These are phyloP conservation scores for Closterium sp. DNA, from an alignment of 139 green algal genomes.

Conservation along the genomic window DNA sequence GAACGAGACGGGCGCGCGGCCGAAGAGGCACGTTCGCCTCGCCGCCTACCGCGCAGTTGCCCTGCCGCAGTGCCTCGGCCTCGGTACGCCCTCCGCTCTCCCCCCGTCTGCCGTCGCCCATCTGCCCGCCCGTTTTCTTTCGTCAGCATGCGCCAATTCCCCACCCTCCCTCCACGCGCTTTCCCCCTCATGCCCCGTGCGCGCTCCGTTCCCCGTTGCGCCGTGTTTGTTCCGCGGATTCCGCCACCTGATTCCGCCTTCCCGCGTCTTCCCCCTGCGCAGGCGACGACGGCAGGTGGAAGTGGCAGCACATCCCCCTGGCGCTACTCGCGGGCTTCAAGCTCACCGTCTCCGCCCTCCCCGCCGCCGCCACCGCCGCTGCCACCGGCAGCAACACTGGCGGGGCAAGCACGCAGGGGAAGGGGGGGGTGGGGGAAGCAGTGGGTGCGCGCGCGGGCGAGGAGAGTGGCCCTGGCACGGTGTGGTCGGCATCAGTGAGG, in stretches of 20 bases:
- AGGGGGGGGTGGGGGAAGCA: neutral
- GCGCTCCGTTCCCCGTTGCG: no score
- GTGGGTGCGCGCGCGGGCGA: no score
- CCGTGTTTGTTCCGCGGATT: no score
- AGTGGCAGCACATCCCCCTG: conserved; percentile 16
- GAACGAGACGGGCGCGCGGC: neutral
- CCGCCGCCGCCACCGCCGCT: neutral
- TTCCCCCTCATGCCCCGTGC: neutral
- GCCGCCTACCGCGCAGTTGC: conserved; percentile 5
- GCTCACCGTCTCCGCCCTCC: neutral
- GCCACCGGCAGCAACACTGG: neutral
- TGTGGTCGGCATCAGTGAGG: neutral
- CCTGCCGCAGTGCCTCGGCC: conserved; percentile 10
- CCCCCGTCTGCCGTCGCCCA: no score
- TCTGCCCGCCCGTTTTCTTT: neutral
- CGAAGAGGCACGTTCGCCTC: neutral
- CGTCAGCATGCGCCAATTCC: neutral
- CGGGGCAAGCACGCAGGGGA: neutral
- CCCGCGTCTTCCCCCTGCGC: neutral
- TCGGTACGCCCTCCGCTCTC: conserved; percentile 5
- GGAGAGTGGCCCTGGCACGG: neutral
- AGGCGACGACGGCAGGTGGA: conserved; percentile 33
- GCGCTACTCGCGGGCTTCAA: conserved; percentile 23
- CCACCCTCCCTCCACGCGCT: neutral
- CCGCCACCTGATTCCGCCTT: neutral